phyloP scores from a whole-genome alignment of 202 grass and related monocot genomes.

The Carex arenaria region DNA sequence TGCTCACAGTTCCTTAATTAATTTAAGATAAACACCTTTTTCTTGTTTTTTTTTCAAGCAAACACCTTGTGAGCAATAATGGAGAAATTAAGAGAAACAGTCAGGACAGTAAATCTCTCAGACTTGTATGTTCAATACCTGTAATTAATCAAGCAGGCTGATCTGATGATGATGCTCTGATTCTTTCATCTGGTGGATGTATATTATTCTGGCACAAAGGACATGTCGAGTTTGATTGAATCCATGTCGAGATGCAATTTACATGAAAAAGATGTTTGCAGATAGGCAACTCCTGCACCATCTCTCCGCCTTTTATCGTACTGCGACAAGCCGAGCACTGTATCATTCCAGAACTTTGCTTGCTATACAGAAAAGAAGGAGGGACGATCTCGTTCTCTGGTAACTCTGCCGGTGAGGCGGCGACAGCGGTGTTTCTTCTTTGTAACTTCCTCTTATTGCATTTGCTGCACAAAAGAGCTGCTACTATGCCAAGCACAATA shows the following conservation, averaged over 20 bases:
- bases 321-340: constrained; percentile 7
- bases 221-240: background rate
- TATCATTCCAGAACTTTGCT: background rate
- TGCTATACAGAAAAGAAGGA: background rate
- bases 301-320: background rate
- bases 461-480: background rate
- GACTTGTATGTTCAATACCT: background rate
- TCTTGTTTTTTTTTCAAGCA: background rate
- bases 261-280: constrained; percentile 5
- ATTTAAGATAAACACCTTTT: background rate
- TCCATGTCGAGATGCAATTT: background rate
- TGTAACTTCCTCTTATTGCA: background rate
- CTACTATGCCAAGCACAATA: background rate
- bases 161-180: background rate
- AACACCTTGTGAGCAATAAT: background rate
- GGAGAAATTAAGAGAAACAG: background rate
- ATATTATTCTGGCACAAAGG: background rate
- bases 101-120: background rate
- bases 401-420: background rate
- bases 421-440: background rate
- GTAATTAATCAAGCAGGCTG: background rate
- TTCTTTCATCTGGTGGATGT: background rate
- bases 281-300: background rate
- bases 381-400: background rate
- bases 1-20: background rate